phyloP scores from a whole-genome alignment of 2,329 filamentous ascomycete genomes.

The Ophiostoma populinum region DNA sequence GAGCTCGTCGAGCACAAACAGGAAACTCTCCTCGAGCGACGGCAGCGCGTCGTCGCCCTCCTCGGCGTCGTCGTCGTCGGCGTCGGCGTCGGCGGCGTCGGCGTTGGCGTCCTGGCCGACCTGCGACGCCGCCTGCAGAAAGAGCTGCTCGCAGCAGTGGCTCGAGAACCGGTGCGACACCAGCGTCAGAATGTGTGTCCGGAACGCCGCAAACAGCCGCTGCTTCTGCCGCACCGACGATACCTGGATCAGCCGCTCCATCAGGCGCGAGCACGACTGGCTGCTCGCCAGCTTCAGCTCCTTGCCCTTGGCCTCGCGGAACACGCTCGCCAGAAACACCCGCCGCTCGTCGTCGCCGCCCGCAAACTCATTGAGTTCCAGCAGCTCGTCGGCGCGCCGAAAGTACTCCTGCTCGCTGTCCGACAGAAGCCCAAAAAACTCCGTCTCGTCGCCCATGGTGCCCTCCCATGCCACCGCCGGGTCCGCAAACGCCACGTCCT shows the following conservation, averaged over 20 bases:
- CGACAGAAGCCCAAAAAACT: slow-evolving; percentile 86
- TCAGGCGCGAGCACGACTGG: slow-evolving; percentile 81
- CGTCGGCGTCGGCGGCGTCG: slow-evolving; percentile 20
- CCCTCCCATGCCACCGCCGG: slow-evolving; percentile 33
- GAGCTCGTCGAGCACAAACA: slow-evolving; percentile 73
- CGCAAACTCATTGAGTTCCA: slow-evolving; percentile 78
- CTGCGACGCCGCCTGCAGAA: slow-evolving; percentile 55
- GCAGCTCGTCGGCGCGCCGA: slow-evolving; percentile 69
- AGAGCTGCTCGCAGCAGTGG: slow-evolving; percentile 90
- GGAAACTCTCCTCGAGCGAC: slow-evolving; percentile 71
- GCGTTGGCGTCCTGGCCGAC: slow-evolving; percentile 23
- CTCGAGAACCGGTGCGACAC: slow-evolving; percentile 93
- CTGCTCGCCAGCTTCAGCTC: slow-evolving; percentile 92
- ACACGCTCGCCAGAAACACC: slow-evolving; percentile 65
- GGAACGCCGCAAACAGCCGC: slow-evolving; percentile 69
- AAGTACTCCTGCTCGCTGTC: slow-evolving; percentile 95
- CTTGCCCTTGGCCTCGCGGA: slow-evolving; percentile 72
- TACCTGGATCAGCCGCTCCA: slow-evolving; percentile 79
- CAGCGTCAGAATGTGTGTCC: slow-evolving; percentile 70
- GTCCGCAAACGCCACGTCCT: slow-evolving; percentile 1
- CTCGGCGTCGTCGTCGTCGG: slow-evolving; percentile 23
- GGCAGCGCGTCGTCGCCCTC: slow-evolving; percentile 31
- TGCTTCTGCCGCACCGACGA: slow-evolving; percentile 71
- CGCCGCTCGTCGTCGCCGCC: slow-evolving; percentile 49
- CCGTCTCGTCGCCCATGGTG: slow-evolving; percentile 21